Base-by-base conservation (phyloP, 1,284 basidiomycete species). In the Leccinum subspadiceum region DNA sequence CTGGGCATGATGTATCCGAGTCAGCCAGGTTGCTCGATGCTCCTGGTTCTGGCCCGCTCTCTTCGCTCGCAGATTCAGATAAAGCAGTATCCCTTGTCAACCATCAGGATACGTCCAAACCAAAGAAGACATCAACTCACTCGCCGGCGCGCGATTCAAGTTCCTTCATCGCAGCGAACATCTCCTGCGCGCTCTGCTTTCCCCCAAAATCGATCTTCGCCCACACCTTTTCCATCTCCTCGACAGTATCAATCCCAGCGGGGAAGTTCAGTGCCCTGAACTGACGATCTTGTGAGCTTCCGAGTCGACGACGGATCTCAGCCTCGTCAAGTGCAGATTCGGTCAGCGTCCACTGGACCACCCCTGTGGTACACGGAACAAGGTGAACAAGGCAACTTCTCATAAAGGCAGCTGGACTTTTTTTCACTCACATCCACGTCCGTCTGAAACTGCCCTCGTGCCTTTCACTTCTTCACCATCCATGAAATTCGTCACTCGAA, bases 181-280 rank as follows among this genome's bases (percentile, higher is more conserved):
- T 44, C 46, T 66, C 68, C 5, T 61, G 49, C 49, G 46, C 12
- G 35, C 35, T 33, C 4, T 58, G 53, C 46, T 64, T 62, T 0
- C 73, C 75, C 29, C 79, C 75, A 60, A 81, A 87, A 62, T 81
- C 77, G 48, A 86, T 74, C 1, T 67, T 71, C 10, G 75, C 66
- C 84, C 84, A 87, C 64, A 73, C 77, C 60, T 77, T 67, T 48
- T 75, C 73, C 66, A 84, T 81, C 46, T 80, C 73, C 26, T 79
- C 75, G 24, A 73, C 57, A 4, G 59, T 60, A 39, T 71, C 64
- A 7, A 85, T 71, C 1, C 81, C 83, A 2, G 78, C 72, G 1
- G 87, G 87, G 52, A 85, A 74, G 49, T 61, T 71, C 58, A 74
- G 77, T 13, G 75, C 78, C 13, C 73, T 74, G 66, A 77, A 76